Evolutionary conservation across 1,139 yeast genomes (phyloP), one percentile per base, ranked within the genome.

Genomic region (Scheffersomyces parashehatae): DNA sequence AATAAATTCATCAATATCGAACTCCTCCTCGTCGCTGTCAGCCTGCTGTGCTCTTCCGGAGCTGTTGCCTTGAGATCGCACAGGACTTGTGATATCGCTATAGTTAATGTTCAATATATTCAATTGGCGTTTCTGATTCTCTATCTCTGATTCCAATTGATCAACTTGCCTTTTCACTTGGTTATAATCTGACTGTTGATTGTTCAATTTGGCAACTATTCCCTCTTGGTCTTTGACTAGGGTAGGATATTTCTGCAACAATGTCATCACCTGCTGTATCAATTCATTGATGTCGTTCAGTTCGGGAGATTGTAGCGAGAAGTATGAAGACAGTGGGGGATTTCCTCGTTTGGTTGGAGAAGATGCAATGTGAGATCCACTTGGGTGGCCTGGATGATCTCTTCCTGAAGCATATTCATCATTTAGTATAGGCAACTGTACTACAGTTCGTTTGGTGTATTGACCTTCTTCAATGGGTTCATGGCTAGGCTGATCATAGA

Each of bases 1-100:
- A 8, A 73, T 67, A 35, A 57, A 54, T 37, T 64, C 68, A 40
- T 68, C 75, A 6, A 71, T 50, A 44, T 66, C 68, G 11, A 59
- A 38, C 28, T 47, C 49, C 20, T 51, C 54, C 36, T 53, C 59
- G 34, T 52, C 51, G 41, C 44, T 43, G 28, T 47, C 35, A 34
- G 20, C 40, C 9, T 46, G 48, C 16, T 29, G 29, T 38, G 42
- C 11, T 44, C 40, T 20, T 14, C 36, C 28, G 47, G 51, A n/a
- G 46, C 49, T 12, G 11, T 37, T 41, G 10, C 41, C 43, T 12
- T 50, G 51, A n/a, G 53, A 43, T 42, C 50, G 50, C 5, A 48
- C 39, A 5, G 59, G 60, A 44, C 61, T 59, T 11, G 56, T 54
- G 12, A 55, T 50, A 40, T 57, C 65, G 41, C 58, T 55, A 43